Evolutionary conservation across 2,329 filamentous ascomycete species (phyloP).

Genomic region (Colletotrichum sp.): DNA sequence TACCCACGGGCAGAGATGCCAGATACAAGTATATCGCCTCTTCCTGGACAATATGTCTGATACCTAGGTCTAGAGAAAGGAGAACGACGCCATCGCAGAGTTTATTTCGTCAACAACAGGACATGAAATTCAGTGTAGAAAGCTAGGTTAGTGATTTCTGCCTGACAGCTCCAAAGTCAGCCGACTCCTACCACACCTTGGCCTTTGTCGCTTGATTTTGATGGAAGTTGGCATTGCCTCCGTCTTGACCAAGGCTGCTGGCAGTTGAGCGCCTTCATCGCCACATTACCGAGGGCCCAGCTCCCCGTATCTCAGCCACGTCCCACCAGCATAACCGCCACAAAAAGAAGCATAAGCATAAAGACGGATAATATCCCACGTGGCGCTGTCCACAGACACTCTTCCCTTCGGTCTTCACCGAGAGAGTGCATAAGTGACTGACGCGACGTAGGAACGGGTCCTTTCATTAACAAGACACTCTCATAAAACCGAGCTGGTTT

Average conservation of each 20-base stretch:
- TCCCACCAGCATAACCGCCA: neutral
- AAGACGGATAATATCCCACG: neutral
- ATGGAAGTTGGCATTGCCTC: neutral
- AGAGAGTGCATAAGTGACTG: neutral
- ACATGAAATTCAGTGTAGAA: neutral
- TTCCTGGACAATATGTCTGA: neutral
- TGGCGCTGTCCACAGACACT: neutral
- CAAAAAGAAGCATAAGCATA: neutral
- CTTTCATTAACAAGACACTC: neutral
- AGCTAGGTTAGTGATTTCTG: neutral
- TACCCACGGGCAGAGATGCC: neutral
- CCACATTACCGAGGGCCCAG: neutral
- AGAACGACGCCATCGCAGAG: neutral
- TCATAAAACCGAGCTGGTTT: neutral
- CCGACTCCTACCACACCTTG: neutral
- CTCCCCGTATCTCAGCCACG: neutral
- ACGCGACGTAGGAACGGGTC: neutral
- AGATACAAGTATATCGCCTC: neutral
- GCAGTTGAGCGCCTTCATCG: neutral
- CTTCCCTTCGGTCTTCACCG: neutral
- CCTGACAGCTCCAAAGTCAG: neutral
- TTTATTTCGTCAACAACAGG: neutral
- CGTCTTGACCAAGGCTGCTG: neutral
- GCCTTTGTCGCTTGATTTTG: neutral
- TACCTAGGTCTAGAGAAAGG: neutral